phyloP scores from a whole-genome alignment of 1,284 basidiomycete genomes.

The Schizophyllum commune region DNA sequence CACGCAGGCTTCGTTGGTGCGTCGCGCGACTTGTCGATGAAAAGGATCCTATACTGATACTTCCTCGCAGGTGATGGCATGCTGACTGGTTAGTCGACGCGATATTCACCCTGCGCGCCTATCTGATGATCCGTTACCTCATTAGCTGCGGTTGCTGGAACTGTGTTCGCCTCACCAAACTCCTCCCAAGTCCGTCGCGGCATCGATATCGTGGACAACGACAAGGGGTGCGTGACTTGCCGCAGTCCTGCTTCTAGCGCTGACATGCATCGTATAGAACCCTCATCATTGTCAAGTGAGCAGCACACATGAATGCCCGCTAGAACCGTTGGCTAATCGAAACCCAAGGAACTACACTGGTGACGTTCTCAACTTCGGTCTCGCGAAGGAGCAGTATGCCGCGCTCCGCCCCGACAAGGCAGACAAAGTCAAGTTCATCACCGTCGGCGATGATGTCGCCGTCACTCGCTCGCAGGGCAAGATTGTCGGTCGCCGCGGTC shows the following conservation, averaged over 20 bases:
- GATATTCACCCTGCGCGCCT: neutral
- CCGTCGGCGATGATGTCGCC: slow-evolving; percentile 90
- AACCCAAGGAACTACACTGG: slow-evolving; percentile 72
- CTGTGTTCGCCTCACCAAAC: slow-evolving; percentile 84
- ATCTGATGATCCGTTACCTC: neutral
- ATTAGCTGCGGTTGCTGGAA: slow-evolving; percentile 78
- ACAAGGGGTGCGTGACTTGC: slow-evolving; percentile 54
- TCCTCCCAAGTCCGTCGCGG: slow-evolving; percentile 74
- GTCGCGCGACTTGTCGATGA: slow-evolving; percentile 6
- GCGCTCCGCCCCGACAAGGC: slow-evolving; percentile 63
- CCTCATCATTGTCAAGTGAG: slow-evolving; percentile 79
- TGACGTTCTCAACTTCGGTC: slow-evolving; percentile 88
- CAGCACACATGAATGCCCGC: neutral
- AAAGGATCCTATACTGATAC: neutral
- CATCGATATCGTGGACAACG: slow-evolving; percentile 72
- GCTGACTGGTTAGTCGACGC: slow-evolving; percentile 47
- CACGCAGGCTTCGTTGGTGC: slow-evolving; percentile 77
- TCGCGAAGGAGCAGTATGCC: slow-evolving; percentile 82
- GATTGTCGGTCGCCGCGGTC: slow-evolving; percentile 79
- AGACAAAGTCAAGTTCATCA: slow-evolving; percentile 68
- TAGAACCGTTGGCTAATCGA: neutral
- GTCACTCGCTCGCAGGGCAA: slow-evolving; percentile 75
- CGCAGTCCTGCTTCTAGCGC: slow-evolving; percentile 3
- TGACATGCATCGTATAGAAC: slow-evolving; percentile 37
- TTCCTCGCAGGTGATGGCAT: slow-evolving; percentile 58